Evolutionary conservation across 768 basidiomycete genomes (phyloP), one percentile per base, ranked within the genome.

Genomic region (Termitomyces sp.): DNA sequence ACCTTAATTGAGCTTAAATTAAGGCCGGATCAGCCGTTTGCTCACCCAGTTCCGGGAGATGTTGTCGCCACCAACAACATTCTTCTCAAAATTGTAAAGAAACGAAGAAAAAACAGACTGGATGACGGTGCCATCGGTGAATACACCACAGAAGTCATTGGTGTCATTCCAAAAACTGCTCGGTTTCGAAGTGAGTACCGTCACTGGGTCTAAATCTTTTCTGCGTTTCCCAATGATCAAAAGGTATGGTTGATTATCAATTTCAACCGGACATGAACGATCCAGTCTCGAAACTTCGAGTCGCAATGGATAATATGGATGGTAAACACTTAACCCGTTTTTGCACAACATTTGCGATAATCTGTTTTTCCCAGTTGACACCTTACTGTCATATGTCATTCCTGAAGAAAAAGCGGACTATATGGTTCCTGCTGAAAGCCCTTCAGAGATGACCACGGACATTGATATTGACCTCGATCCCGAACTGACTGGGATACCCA

Each of bases 241-340:
- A 31, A 98, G 96, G 87, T 58, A 93, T 98, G 91, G 91, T 87
- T 41, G 96, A 98, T 70, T 97, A 86, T 69, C 95, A 97, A 71
- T 97, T 86, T 71, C 82, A 87, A 60, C 93, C 93, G 1, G 78
- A 89, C 58, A 74, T 78, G 69, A 70, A 83, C 15, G 93, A 96
- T 66, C 86, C 88, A 3, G 74, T 93, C 4, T 71, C 86, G 2
- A 76, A 84, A 58, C 73, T 98, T 55, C 85, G 91, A 4, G 64
- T 78, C 13, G 83, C 92, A 0, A 88, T 98, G 84, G 81, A 86
- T 50, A 76, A 76, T 6, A 85, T 97, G 81, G 89, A 98, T 63
- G 89, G 96, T 96, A 67, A 55, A 81, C 59, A 4, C n/a, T 31
- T 39, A 9, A 30, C 16, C 31, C 13, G 9, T 44, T 18, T 27